Evolutionary conservation across 768 basidiomycete species (phyloP).

Genomic region (Amanita brunnescens): DNA sequence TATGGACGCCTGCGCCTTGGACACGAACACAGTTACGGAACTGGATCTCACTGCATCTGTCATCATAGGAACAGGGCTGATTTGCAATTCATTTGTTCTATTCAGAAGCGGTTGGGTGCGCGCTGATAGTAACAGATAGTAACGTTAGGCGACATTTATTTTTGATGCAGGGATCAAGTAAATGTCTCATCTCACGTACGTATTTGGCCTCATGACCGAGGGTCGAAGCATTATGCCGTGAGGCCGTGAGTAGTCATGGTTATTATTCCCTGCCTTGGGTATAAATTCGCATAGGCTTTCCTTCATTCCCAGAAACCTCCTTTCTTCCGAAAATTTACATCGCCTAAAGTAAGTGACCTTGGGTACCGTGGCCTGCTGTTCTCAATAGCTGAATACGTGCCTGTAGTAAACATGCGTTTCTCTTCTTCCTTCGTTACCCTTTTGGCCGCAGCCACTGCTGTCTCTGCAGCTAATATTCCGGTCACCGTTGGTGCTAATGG

Average conservation of each 20-base stretch:
- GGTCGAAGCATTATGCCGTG: background rate
- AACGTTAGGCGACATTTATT: too few species aligned
- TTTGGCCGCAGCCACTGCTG: constrained; percentile 26
- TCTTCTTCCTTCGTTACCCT: constrained; percentile 34
- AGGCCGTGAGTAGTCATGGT: background rate
- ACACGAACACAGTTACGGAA: too few species aligned
- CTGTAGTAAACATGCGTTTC: constrained; percentile 39
- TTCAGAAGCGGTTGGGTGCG: too few species aligned
- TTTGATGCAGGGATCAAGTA: background rate
- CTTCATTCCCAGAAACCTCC: background rate
- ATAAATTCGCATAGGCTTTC: background rate
- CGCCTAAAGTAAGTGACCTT: constrained; percentile 7
- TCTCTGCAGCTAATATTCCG: constrained; percentile 25
- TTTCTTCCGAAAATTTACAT: background rate
- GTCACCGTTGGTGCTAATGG: constrained; percentile 37
- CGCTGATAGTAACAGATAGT: too few species aligned
- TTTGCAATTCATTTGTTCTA: too few species aligned
- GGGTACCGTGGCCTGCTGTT: constrained; percentile 9
- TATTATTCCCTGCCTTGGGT: background rate
- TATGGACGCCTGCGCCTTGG: too few species aligned
- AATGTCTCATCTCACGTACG: background rate
- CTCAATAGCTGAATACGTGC: constrained; percentile 9
- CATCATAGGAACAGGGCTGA: too few species aligned
- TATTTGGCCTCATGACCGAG: background rate
- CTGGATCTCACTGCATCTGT: too few species aligned